A percentile compares a stretch with the other conserved stretches of the same genome.
These are phyloP conservation scores for Glebionis coronaria DNA, from an alignment of 129 eudicot species.

Conservation along the genomic window DNA sequence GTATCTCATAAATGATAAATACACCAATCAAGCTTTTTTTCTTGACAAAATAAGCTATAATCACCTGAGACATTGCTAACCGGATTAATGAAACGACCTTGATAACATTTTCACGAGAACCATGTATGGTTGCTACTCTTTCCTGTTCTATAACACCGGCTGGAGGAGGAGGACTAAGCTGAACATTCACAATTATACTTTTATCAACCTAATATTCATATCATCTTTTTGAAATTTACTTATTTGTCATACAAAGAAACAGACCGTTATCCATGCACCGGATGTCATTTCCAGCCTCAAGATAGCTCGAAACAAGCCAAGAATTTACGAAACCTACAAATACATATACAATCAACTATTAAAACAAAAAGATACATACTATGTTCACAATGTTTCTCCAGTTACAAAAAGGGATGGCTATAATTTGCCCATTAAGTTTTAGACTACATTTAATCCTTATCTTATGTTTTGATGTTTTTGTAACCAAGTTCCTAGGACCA, in stretches of 20 bases:
- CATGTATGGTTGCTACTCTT: constrained; percentile 18
- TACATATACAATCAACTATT: not conserved
- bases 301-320: not conserved
- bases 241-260: not conserved
- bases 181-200: not conserved
- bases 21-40: not conserved
- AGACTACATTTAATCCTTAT: no score
- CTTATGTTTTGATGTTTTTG: no score
- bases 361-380: no score
- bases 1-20: not conserved
- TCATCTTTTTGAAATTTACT: not conserved
- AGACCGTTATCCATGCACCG: constrained; percentile 23
- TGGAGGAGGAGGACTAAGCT: constrained; percentile 9
- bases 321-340: constrained; percentile 9
- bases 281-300: constrained; percentile 15
- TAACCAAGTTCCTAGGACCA: not conserved
- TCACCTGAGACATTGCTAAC: constrained; percentile 18
- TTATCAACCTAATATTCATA: not conserved
- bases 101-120: constrained; percentile 1
- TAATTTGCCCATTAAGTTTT: no score
- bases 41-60: not conserved
- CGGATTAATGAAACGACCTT: constrained; percentile 10
- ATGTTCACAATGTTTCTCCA: no score
- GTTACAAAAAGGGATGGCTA: no score
- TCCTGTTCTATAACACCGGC: constrained; percentile 14